phyloP scores from a whole-genome alignment of 2,329 filamentous ascomycete species.

The Verticillium dahliae region DNA sequence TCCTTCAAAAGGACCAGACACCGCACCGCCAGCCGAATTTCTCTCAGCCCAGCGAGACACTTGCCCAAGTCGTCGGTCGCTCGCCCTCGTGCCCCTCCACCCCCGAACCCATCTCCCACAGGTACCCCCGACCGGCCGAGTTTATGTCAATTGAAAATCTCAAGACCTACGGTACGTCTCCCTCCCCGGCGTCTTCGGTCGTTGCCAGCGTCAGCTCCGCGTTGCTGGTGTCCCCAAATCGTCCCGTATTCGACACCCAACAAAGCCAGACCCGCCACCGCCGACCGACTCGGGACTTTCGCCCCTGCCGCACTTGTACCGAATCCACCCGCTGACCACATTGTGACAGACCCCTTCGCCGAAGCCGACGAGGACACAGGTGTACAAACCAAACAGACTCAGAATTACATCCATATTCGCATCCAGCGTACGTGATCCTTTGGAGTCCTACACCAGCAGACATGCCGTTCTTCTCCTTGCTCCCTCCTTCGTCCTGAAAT shows the following conservation, averaged over 20 bases:
- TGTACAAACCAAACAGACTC: constrained; percentile 79
- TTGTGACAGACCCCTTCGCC: constrained; percentile 89
- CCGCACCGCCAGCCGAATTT: background rate
- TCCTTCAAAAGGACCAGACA: background rate
- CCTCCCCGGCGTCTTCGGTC: background rate
- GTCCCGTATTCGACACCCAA: background rate
- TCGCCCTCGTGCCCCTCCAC: constrained; percentile 26
- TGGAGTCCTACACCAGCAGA: background rate
- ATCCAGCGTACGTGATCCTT: constrained; percentile 76
- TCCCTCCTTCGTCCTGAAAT: background rate
- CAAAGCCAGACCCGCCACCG: constrained; percentile 4
- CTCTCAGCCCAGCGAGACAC: constrained; percentile 35
- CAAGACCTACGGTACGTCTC: constrained; percentile 79
- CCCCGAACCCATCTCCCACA: constrained; percentile 47
- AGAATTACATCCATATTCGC: constrained; percentile 99
- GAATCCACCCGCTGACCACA: background rate
- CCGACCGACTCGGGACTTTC: background rate
- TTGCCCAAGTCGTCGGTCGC: constrained; percentile 44
- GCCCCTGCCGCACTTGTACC: background rate
- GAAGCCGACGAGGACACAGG: constrained; percentile 99
- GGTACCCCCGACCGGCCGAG: constrained; percentile 63
- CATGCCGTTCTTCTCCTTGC: constrained; percentile 1
- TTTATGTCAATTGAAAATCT: constrained; percentile 99
- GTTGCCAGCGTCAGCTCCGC: background rate
- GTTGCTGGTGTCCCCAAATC: background rate